Evolutionary conservation across 139 green algal species (phyloP).

Genomic region (Tetradesmus obliquus): DNA sequence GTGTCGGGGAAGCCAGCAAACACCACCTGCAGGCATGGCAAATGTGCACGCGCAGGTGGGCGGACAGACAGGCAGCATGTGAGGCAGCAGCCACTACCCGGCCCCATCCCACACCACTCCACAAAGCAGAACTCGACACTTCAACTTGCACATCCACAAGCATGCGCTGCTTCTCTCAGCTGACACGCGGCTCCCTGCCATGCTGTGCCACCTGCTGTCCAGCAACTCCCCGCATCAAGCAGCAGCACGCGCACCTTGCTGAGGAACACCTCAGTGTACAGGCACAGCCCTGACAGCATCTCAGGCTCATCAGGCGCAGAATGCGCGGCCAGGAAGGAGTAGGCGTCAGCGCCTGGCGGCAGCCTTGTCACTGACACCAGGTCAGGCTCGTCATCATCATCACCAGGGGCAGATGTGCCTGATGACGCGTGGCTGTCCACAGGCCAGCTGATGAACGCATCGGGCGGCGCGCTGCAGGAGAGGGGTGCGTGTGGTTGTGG

Average conservation of each 20-base stretch:
- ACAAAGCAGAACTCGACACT: too few species aligned
- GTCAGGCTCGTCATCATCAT: conserved; percentile 17
- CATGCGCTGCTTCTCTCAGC: background rate
- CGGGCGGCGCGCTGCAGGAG: conserved; percentile 1
- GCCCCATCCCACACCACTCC: too few species aligned
- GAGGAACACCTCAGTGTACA: conserved; percentile 59
- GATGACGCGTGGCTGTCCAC: background rate
- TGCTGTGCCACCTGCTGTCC: background rate
- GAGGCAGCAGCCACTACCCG: background rate
- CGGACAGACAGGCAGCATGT: background rate
- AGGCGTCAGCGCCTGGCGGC: conserved; percentile 22
- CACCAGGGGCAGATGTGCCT: background rate
- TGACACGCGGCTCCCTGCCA: background rate
- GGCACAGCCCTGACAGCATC: conserved; percentile 63
- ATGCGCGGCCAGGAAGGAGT: conserved; percentile 10
- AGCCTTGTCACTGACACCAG: conserved; percentile 17
- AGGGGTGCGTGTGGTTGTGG: background rate
- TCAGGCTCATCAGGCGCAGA: conserved; percentile 42
- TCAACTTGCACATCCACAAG: background rate
- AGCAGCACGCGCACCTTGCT: conserved; percentile 9
- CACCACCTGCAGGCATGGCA: background rate
- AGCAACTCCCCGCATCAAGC: background rate
- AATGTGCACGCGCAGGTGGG: background rate
- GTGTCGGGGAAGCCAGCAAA: conserved; percentile 42
- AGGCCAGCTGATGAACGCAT: conserved; percentile 27